Evolutionary conservation across 768 basidiomycete genomes (phyloP).

Genomic region (Leccinum broughii): DNA sequence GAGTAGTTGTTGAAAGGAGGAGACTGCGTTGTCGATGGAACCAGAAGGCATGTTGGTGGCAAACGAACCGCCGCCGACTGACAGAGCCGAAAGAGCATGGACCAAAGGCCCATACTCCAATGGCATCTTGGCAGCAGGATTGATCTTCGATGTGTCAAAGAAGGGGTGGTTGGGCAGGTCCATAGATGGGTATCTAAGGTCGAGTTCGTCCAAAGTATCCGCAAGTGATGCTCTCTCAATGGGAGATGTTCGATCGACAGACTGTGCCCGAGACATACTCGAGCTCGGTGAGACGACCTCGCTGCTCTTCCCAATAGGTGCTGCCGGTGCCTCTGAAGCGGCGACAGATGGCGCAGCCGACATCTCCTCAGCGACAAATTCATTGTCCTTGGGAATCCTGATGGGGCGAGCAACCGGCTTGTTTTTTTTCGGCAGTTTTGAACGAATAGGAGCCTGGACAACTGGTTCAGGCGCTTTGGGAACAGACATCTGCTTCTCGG

Average conservation of each 20-base stretch:
- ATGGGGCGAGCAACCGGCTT: conserved; percentile 63
- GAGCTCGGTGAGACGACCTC: conserved; percentile 48
- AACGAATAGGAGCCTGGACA: conserved; percentile 70
- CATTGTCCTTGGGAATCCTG: conserved; percentile 62
- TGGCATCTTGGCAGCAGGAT: conserved; percentile 76
- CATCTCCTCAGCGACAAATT: conserved; percentile 40
- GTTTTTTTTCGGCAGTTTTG: conserved; percentile 83
- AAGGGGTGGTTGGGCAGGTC: conserved; percentile 70
- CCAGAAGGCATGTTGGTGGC: conserved; percentile 77
- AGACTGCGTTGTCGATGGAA: conserved; percentile 88
- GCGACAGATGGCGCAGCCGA: conserved; percentile 46
- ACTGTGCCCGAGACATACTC: conserved; percentile 60
- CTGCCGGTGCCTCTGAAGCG: conserved; percentile 47
- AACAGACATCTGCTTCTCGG: conserved; percentile 21
- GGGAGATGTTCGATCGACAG: conserved; percentile 50
- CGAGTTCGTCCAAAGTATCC: conserved; percentile 69
- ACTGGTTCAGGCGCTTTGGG: conserved; percentile 36
- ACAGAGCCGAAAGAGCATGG: conserved; percentile 82
- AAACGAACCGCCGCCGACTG: conserved; percentile 83
- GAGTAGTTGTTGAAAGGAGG: conserved; percentile 84
- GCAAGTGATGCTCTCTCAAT: conserved; percentile 52
- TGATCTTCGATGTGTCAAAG: conserved; percentile 71
- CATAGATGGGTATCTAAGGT: conserved; percentile 58
- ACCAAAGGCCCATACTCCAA: conserved; percentile 84
- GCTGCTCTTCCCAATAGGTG: conserved; percentile 34